Base-by-base conservation (phyloP, 441 rosid genomes). In the Pelargonium fulgidum region DNA sequence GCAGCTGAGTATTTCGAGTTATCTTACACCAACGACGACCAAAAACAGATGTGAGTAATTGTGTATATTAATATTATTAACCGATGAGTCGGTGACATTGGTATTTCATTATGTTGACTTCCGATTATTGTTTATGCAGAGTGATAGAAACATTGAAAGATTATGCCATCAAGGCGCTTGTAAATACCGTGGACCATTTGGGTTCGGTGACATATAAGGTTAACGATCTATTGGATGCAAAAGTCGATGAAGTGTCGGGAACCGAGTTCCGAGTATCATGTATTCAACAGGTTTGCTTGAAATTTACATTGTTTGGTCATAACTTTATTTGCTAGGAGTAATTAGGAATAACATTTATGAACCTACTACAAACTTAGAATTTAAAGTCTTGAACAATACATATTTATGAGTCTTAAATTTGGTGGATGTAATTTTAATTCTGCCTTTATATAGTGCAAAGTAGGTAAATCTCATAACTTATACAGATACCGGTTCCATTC, bases 1-100 rank as follows among this genome's bases (percentile, higher is more conserved):
- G 99, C 99, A 42, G 99, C 99, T 0, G 98, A 93, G 80, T 91
- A 93, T 78, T 93, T 93, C 74, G 98, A 93, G 65, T 78, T 87
- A 62, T 89, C 99, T 14, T 91, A 87, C 81, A 83, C 88, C 64
- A 83, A 84, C 19, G 99, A 91, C 39, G 90, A 86, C 74, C 88
- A 93, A 72, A 91, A 89, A 70, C 89, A 91, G 61, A 83, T 87
- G 99, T 93, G 79, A 86, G 99, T 79, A 77, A 48, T 64, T 20
- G 2, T 33, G 39, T 33, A 33, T 33, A 33, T 33, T 33, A 33
- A 33, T 3, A 33, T 33, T 33, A 4, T 33, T 33, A 33, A 33
- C 39, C 39, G 39, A 33, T 33, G 39, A 33, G 39, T 33, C 6
- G 39, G 39, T 33, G 39, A 33, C 39, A 33, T 48, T 33, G 33